Evolutionary conservation across 2,329 filamentous ascomycete species (phyloP).

Genomic region (Monascus ruber): DNA sequence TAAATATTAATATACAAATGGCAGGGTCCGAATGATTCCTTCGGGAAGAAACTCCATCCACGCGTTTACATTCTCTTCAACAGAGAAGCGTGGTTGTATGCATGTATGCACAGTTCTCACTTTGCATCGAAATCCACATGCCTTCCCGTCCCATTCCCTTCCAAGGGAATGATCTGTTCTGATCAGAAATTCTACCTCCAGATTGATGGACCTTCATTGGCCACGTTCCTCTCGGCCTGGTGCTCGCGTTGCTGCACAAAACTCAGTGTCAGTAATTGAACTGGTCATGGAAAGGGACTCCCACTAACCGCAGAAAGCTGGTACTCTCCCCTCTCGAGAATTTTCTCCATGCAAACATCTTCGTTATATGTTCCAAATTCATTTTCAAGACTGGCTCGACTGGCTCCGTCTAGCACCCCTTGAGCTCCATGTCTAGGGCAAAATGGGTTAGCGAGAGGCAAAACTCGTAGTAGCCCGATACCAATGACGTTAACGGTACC

Average conservation of each 20-base stretch:
- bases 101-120: too few relatives aligned
- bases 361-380: slow-evolving; percentile 77
- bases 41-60: too few relatives aligned
- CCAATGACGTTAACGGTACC: slow-evolving; percentile 40
- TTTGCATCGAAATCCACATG: too few relatives aligned
- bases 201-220: slow-evolving; percentile 9
- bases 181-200: neutral
- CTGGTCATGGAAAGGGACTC: neutral
- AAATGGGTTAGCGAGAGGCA: too few relatives aligned
- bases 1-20: too few relatives aligned
- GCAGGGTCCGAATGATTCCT: too few relatives aligned
- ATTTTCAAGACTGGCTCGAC: slow-evolving; percentile 62
- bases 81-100: too few relatives aligned
- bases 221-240: slow-evolving; percentile 18
- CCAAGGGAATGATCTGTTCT: too few relatives aligned
- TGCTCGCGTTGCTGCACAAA: slow-evolving; percentile 17
- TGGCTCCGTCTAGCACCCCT: slow-evolving; percentile 64
- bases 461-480: too few relatives aligned
- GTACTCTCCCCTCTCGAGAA: slow-evolving; percentile 62
- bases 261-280: too few relatives aligned
- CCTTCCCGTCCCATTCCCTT: too few relatives aligned
- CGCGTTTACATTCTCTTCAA: too few relatives aligned
- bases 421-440: slow-evolving; percentile 65
- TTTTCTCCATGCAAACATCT: slow-evolving; percentile 70
- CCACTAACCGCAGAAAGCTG: slow-evolving; percentile 49